Base-by-base conservation (phyloP, 176 grass and related monocot species). In the Raddia distichophylla region DNA sequence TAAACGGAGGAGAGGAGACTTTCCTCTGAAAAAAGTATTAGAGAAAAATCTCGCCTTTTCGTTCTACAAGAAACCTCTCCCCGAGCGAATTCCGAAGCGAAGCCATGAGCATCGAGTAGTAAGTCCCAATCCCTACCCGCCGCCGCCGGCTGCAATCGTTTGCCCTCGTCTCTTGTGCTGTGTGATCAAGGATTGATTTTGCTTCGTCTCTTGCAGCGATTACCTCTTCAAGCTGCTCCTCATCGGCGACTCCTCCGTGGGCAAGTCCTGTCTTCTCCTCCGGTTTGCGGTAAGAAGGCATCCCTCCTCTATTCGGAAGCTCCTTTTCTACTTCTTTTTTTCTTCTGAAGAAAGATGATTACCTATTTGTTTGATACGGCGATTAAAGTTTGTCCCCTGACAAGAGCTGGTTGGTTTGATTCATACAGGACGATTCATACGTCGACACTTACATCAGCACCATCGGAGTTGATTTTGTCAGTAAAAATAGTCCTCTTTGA, bases 181-280 rank as follows among this genome's bases (percentile, higher is more conserved):
- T 55, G 4, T 43, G 44, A 22, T n/a, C 19, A 46, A 53, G 43
- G 59, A 12, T 64, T 69, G 59, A 12, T 64, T 69, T 53, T 27
- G 72, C 32, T 4, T n/a, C 49, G 11, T 63, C 49, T 88, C n/a
- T 49, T 81, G 46, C 86, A 97, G 95, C 74, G 95, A 97, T 89
- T 97, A 94, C 77, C 95, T 97, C 64, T 97, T 97, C 92, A 97
- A 97, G 95, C 88, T 97, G 45, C 95, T 97, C 69, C 87, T 97
- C 87, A 97, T 97, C 90, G 92, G 95, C 7, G 95, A 97, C 80
- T 97, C 92, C 55, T 97, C 95, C 77, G 95, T 94, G 46, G 95
- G 95, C 61, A 97, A 97, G 77, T 97, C 92, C 72, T 97, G 92
- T 84, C 90, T 94, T 74, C 92, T 97, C 83, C 80, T 97, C 60